phyloP scores from a whole-genome alignment of 75 land plant species.

The Selaginella tamariscina region DNA sequence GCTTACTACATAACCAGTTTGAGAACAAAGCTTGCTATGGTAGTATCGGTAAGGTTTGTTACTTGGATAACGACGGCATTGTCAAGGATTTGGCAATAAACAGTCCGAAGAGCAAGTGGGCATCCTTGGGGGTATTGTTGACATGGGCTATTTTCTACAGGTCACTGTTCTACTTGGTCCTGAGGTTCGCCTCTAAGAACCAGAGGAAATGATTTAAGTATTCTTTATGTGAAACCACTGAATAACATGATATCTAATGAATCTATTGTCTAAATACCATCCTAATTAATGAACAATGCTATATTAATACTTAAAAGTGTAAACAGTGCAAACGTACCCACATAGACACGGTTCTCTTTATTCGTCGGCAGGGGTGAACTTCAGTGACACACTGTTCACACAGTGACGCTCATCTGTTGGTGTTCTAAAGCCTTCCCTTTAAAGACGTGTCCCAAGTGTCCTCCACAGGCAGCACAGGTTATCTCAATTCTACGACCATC shows the following conservation, averaged over 20 bases:
- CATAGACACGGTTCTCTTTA: not conserved
- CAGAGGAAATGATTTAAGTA: no score
- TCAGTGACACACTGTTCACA: constrained; percentile 12
- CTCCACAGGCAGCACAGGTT: constrained; percentile 9
- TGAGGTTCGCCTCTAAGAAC: not conserved
- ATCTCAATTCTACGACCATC: constrained; percentile 3
- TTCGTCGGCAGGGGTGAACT: not conserved
- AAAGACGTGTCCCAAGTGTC: constrained; percentile 8
- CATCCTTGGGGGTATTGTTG: not conserved
- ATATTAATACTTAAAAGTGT: no score
- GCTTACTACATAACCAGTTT: constrained; percentile 24
- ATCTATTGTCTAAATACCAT: no score
- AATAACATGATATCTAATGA: no score
- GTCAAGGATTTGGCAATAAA: constrained; percentile 18
- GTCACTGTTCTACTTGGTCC: not conserved
- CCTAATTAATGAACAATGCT: no score
- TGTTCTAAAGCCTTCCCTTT: constrained; percentile 4
- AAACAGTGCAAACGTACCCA: no score
- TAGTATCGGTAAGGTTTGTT: not conserved
- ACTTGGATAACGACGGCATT: not conserved
- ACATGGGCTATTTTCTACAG: not conserved
- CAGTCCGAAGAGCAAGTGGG: constrained; percentile 27
- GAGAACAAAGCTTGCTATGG: not conserved
- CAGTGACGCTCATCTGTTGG: constrained; percentile 14
- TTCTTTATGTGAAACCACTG: not conserved